Evolutionary conservation across 768 basidiomycete genomes (phyloP).

Genomic region (Leccinum fibrillosum): DNA sequence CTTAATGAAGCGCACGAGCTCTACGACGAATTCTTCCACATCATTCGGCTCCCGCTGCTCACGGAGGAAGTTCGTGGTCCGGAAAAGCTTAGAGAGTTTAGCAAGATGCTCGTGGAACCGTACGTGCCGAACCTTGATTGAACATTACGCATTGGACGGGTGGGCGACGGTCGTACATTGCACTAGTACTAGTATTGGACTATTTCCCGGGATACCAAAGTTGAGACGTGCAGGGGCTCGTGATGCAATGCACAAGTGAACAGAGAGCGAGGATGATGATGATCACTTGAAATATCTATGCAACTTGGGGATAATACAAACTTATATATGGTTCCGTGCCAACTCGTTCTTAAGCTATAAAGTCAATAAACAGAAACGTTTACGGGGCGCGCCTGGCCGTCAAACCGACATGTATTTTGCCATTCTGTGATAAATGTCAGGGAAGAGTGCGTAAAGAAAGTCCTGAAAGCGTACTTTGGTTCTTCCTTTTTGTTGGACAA

Average conservation of each 20-base stretch:
- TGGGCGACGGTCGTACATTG: neutral
- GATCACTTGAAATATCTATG: neutral
- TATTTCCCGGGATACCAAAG: neutral
- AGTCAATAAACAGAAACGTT: neutral
- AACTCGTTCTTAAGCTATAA: neutral
- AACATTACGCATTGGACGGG: neutral
- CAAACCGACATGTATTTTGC: conserved; percentile 81
- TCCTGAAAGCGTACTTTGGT: conserved; percentile 41
- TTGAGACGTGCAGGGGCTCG: neutral
- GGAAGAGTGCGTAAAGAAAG: neutral
- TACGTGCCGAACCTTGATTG: conserved; percentile 49
- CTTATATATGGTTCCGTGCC: neutral
- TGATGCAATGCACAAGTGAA: conserved; percentile 1
- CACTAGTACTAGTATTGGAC: neutral
- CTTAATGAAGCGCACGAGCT: conserved; percentile 94
- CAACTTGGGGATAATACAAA: neutral
- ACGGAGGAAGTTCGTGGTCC: conserved; percentile 97
- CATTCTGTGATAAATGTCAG: conserved; percentile 47
- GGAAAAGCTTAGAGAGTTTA: conserved; percentile 89
- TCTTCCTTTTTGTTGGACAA: conserved; percentile 45
- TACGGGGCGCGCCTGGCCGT: neutral
- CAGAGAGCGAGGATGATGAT: neutral
- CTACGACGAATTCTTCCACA: conserved; percentile 98
- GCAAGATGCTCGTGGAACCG: conserved; percentile 85
- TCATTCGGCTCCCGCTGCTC: conserved; percentile 86